Conservation (phyloP, 2,329 filamentous ascomycete species). For the Teratosphaeria viscida region DNA sequence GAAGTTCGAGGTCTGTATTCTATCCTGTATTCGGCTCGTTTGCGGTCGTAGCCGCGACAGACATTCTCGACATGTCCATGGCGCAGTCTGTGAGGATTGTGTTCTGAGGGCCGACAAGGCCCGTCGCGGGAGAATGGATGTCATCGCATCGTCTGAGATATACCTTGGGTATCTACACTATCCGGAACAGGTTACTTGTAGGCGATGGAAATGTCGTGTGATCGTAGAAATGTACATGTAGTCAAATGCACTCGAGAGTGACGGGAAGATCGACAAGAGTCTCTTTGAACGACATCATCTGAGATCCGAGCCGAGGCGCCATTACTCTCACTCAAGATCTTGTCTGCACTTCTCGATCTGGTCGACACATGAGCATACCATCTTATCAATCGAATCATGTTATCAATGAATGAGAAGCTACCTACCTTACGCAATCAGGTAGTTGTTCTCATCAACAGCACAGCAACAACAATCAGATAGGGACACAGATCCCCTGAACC, state of each 20-base stretch:
- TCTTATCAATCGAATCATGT: neutral
- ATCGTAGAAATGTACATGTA: neutral
- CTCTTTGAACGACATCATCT: neutral
- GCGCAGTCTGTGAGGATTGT: neutral
- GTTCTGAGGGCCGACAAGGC: neutral
- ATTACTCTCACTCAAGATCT: neutral
- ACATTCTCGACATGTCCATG: slow-evolving; percentile 8
- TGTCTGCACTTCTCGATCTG: neutral
- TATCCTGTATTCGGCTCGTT: neutral
- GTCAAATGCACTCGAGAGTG: neutral
- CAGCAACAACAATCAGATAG: neutral
- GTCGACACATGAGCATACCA: neutral
- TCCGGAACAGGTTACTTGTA: neutral
- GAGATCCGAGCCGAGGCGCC: neutral
- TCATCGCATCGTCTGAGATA: neutral
- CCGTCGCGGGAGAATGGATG: neutral
- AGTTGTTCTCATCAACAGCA: too few species aligned
- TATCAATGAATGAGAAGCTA: too few species aligned
- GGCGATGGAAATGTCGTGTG: neutral
- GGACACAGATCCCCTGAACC: neutral
- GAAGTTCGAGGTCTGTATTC: slow-evolving; percentile 2
- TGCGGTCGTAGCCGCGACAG: neutral
- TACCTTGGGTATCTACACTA: neutral
- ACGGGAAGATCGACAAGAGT: neutral
- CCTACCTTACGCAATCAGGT: too few species aligned